Percentiles rank a stretch among this genome's conserved stretches.
Evolutionary conservation across 495 filamentous ascomycete genomes (phyloP).

Genomic region (Penicillium waksmanii): DNA sequence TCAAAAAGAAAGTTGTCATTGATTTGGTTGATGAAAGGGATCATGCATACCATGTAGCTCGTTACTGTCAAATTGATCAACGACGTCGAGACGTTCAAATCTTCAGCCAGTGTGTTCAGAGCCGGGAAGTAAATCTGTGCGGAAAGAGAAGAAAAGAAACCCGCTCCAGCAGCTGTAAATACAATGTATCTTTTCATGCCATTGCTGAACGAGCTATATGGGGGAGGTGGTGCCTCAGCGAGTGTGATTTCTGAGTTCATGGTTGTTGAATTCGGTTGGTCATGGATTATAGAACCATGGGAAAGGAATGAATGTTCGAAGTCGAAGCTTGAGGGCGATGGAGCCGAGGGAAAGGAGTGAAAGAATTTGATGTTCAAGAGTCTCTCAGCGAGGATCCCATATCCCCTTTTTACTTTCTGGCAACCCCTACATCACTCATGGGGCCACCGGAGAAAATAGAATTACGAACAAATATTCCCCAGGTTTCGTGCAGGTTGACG

Average conservation of each 20-base stretch:
- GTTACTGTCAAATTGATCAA: constrained; percentile 74
- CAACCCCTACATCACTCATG: neutral
- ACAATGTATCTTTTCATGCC: constrained; percentile 22
- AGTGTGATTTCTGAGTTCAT: constrained; percentile 16
- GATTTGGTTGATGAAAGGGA: neutral
- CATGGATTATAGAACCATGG: neutral
- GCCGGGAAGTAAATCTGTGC: constrained; percentile 79
- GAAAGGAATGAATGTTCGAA: constrained; percentile 3
- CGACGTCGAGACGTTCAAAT: constrained; percentile 60
- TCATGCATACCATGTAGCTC: constrained; percentile 59
- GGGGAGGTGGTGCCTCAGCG: constrained; percentile 7
- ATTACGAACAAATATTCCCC: neutral
- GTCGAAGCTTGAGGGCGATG: neutral
- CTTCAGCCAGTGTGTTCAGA: constrained; percentile 58
- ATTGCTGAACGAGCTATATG: constrained; percentile 20
- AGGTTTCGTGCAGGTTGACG: neutral
- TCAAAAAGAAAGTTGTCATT: neutral
- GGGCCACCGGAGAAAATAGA: neutral
- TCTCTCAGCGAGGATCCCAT: neutral
- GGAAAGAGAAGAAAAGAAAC: constrained; percentile 72
- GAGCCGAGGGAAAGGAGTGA: constrained; percentile 2
- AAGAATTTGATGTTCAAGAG: neutral
- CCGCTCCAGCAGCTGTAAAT: constrained; percentile 36
- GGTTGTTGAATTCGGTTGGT: neutral
- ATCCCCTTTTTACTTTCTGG: neutral